Evolutionary conservation across 805 yeast genomes (phyloP), one percentile per base, ranked within the genome.

Genomic region (Kluyveromyces dobzhanskii): DNA sequence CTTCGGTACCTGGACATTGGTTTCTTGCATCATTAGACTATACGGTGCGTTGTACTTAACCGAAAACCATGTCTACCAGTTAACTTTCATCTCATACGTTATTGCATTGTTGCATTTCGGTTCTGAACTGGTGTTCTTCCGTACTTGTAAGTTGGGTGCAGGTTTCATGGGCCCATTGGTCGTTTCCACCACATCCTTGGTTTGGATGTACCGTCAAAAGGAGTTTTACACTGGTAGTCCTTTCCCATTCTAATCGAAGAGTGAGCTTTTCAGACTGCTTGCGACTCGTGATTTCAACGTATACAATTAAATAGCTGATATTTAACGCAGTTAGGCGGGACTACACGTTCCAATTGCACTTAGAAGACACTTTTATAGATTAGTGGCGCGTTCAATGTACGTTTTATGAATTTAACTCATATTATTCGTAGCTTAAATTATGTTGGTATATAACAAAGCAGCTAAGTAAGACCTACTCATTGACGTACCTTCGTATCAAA

Each of bases 1-100:
- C 0, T 92, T 92, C 60, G 98, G 98, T 25, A 92, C 98, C 0
- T 92, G 98, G 98, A 92, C 98, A 0, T 67, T 88, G 29, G 71
- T 88, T 50, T 79, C 95, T 2, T 75, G 95, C 2, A 69, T 90
- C 23, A 80, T 92, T 35, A 76, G 98, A 56, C 71, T 80, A 47
- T 86, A 84, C 59, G 95, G 94, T 40, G 94, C 97, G 11, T 83
- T 81, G 62, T 67, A 83, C 56, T 66, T 84, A 42, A 67, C 68
- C 39, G 78, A 79, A 49, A 76, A 76, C 17, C 82, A 79, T 47
- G 76, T 88, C 38, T 92, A 76, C 61, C 78, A 83, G 50, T 67
- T 92, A 48, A 81, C 88, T 14, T 73, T 85, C 50, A 80, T 82
- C 61, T 80, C 94, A 8, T 92, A 83, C 56, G 62, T 75, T 32